Evolutionary conservation across 768 basidiomycete genomes (phyloP), one percentile per base, ranked within the genome.

Genomic region (Holtermannia corniformis): DNA sequence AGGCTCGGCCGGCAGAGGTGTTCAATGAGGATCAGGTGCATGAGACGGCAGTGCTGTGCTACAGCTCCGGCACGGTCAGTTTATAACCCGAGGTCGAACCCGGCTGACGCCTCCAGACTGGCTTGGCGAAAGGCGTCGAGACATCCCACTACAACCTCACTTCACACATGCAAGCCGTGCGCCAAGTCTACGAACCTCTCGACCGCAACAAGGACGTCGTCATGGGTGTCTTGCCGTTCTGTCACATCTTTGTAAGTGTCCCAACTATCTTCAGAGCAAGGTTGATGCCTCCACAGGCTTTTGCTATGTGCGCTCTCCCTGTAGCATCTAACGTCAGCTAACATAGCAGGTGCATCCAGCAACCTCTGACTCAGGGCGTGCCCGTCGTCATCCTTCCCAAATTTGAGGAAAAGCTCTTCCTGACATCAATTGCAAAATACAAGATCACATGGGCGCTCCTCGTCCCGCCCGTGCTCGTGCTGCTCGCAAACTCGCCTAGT

Each of bases 401-500:
- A 27, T 92, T 91, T 65, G 84, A 90, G 57, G 83, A 86, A 0
- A 74, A 74, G 0, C 67, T 74, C 48, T 87, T 86, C 62, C 84
- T 86, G 56, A 74, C 76, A 11, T 75, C 79, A 46, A 79, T 93
- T 44, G 44, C 63, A 41, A 52, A 75, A 47, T 86, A 86, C 75
- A 79, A 75, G 47, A 78, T 82, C 23, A 83, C 83, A 0, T 70
- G 64, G 60, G 59, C 52, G 1, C 46, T 65, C 16, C 51, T 68
- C 4, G 71, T 72, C 13, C 90, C 90, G 1, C 89, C 91, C 0
- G 81, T 95, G n/a, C 73, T 90, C 12, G 81, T 93, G 13, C 78
- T 81, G 1, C 76, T 95, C 41, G 74, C 82, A 2, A 80, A 83
- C 55, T 83, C 86, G 59, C 79, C 81, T 11, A 49, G 73, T 11